Evolutionary conservation across 306 rosid species (phyloP).

Genomic region (Rosa persica): DNA sequence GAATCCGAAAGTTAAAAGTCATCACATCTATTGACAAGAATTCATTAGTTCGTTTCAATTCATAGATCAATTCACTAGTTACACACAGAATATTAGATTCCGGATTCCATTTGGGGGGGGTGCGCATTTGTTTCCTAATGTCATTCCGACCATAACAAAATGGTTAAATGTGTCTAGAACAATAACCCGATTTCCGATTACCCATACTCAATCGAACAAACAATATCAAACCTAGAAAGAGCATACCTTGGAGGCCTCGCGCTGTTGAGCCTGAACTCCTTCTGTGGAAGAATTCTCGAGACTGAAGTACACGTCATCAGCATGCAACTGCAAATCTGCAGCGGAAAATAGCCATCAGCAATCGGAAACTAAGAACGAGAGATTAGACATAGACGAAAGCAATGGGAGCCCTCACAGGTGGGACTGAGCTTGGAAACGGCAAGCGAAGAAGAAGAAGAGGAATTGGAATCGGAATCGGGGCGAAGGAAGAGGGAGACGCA

Average conservation of each 20-base stretch:
- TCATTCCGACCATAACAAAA: neutral
- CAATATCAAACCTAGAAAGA: neutral
- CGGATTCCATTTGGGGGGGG: neutral
- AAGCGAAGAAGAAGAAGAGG: conserved; percentile 33
- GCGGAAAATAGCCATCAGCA: neutral
- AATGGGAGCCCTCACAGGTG: conserved; percentile 37
- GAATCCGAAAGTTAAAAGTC: neutral
- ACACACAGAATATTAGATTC: neutral
- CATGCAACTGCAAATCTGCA: conserved; percentile 74
- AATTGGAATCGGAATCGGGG: conserved; percentile 33
- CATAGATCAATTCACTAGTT: neutral
- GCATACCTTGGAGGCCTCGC: conserved; percentile 54
- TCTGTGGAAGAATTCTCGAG: conserved; percentile 51
- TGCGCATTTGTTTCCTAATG: neutral
- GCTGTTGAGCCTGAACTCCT: conserved; percentile 44
- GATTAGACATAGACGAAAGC: neutral
- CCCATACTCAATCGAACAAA: neutral
- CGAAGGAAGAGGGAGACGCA: conserved; percentile 58
- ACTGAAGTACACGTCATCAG: conserved; percentile 82
- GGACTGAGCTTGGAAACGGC: conserved; percentile 64
- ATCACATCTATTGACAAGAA: neutral
- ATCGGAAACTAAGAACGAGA: neutral
- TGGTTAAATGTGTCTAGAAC: neutral
- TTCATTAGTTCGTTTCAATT: neutral
- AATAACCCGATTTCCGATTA: neutral